Evolutionary conservation across 2,329 filamentous ascomycete species (phyloP).

Genomic region (Cytospora paraplurivora): DNA sequence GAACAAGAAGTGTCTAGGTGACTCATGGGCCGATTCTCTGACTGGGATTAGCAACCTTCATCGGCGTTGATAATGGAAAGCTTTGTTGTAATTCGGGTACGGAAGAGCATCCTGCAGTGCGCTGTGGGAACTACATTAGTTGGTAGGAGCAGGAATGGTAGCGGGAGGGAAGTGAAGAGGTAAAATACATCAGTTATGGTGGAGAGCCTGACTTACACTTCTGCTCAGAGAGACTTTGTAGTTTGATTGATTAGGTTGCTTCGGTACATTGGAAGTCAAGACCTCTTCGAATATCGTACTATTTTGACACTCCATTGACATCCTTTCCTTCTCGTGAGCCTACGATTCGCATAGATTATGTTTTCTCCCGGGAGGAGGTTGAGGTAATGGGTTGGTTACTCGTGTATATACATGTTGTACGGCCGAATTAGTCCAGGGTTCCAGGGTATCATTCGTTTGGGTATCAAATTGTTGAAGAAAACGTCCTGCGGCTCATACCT

Average conservation of each 20-base stretch:
- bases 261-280: too few relatives aligned
- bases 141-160: not conserved
- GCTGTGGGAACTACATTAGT: constrained; percentile 18
- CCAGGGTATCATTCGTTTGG: not conserved
- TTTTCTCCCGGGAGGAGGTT: too few relatives aligned
- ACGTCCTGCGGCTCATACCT: not conserved
- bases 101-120: constrained; percentile 7
- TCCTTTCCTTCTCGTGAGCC: too few relatives aligned
- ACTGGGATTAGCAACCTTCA: constrained; percentile 11
- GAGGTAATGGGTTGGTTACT: too few relatives aligned
- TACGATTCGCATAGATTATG: too few relatives aligned
- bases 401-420: too few relatives aligned
- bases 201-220: not conserved
- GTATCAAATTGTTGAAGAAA: not conserved
- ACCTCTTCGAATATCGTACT: too few relatives aligned
- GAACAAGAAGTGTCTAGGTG: not conserved
- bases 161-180: not conserved
- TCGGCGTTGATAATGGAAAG: constrained; percentile 23
- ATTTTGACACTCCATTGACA: too few relatives aligned
- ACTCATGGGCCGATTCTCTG: not conserved
- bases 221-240: too few relatives aligned
- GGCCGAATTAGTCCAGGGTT: too few relatives aligned
- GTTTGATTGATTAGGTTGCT: too few relatives aligned
- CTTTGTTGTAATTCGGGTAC: constrained; percentile 26
- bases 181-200: not conserved